Percentiles rank a stretch among this genome's conserved stretches.
These are phyloP conservation scores for Aechmea fasciata DNA, from an alignment of 176 grass and related monocot genomes.

Conservation along the genomic window DNA sequence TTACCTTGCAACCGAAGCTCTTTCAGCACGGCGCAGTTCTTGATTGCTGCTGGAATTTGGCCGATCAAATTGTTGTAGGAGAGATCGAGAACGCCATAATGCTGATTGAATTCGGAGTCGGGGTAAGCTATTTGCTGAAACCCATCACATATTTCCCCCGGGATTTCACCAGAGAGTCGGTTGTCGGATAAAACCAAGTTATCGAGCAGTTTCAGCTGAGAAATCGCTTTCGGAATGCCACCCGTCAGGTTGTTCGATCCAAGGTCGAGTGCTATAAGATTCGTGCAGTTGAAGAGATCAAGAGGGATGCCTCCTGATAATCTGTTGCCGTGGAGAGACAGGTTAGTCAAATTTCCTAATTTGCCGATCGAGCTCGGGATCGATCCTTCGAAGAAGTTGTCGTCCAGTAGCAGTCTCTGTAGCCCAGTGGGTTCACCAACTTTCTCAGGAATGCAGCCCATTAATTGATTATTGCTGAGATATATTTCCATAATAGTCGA, in stretches of 20 bases:
- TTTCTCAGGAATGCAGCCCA: constrained; percentile 51
- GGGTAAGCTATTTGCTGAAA: constrained; percentile 59
- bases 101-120: constrained; percentile 88
- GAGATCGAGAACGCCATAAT: constrained; percentile 84
- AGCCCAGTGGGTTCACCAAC: constrained; percentile 48
- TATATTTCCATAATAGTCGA: constrained; percentile 58
- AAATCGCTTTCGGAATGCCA: constrained; percentile 57
- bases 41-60: constrained; percentile 58
- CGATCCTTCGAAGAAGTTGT: constrained; percentile 63
- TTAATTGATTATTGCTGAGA: constrained; percentile 67
- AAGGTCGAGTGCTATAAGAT: constrained; percentile 70
- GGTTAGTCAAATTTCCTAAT: constrained; percentile 71
- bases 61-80: constrained; percentile 69
- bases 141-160: constrained; percentile 58
- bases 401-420: constrained; percentile 66
- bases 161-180: constrained; percentile 62
- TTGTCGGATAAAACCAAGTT: constrained; percentile 85
- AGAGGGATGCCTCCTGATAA: constrained; percentile 71
- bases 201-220: constrained; percentile 60
- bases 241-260: constrained; percentile 68
- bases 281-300: constrained; percentile 76
- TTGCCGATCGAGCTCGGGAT: constrained; percentile 54
- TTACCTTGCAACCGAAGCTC: constrained; percentile 76
- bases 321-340: constrained; percentile 72
- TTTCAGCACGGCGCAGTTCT: constrained; percentile 50